Evolutionary conservation across 2,329 filamentous ascomycete genomes (phyloP).

Genomic region (Colletotrichum musicola): DNA sequence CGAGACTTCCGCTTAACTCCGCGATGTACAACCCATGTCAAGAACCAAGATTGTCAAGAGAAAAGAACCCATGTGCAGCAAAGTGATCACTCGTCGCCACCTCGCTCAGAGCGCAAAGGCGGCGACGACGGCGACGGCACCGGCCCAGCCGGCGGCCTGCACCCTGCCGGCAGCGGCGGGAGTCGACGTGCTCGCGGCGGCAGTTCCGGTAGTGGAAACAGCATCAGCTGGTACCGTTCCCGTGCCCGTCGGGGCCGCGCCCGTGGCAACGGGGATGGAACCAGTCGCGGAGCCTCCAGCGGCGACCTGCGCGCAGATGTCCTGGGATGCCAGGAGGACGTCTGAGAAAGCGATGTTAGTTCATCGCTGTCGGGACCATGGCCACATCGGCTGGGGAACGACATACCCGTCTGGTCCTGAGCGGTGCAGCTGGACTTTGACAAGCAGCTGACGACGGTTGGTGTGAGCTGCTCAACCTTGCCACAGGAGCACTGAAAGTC

Average conservation of each 20-base stretch:
- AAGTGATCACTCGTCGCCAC: neutral
- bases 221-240: neutral
- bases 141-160: slow-evolving; percentile 46
- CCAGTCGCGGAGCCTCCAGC: neutral
- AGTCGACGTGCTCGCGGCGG: slow-evolving; percentile 34
- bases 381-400: too few species aligned
- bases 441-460: slow-evolving; percentile 52
- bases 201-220: slow-evolving; percentile 30
- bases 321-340: slow-evolving; percentile 39
- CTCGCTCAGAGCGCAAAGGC: slow-evolving; percentile 48
- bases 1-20: neutral
- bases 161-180: slow-evolving; percentile 43
- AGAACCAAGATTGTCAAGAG: neutral
- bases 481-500: slow-evolving; percentile 56
- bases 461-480: slow-evolving; percentile 50
- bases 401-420: slow-evolving; percentile 53
- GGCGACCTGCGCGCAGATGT: slow-evolving; percentile 44
- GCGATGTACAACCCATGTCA: neutral
- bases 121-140: slow-evolving; percentile 47
- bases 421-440: slow-evolving; percentile 48
- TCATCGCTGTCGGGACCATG: neutral
- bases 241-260: neutral
- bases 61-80: neutral
- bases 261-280: neutral
- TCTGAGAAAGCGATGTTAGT: slow-evolving; percentile 39